These are phyloP conservation scores for Rhizopogon vesiculosus DNA, from an alignment of 768 basidiomycete species.

Conservation along the genomic window DNA sequence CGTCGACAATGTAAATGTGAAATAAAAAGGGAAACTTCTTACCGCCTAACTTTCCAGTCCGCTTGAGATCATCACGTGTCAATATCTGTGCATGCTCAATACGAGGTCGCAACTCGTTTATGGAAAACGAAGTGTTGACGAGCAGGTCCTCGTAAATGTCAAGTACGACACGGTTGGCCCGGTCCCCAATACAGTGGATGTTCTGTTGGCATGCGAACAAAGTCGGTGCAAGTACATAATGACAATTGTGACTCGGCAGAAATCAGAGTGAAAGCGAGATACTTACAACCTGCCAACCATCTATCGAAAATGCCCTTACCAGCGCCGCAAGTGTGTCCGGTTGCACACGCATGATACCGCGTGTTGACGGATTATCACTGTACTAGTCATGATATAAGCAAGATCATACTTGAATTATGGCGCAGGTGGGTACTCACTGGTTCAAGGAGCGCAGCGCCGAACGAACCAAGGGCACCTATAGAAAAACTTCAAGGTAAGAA, in stretches of 20 bases:
- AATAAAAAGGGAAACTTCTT: constrained; percentile 14
- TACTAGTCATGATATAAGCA: constrained; percentile 36
- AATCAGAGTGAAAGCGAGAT: not conserved
- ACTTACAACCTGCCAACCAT: constrained; percentile 83
- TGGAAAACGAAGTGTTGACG: constrained; percentile 13
- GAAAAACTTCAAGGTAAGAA: constrained; percentile 4
- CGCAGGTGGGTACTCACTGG: constrained; percentile 32
- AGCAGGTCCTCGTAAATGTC: constrained; percentile 77
- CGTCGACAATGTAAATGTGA: not conserved
- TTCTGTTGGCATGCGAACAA: constrained; percentile 47
- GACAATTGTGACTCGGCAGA: not conserved
- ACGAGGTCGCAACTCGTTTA: constrained; percentile 50
- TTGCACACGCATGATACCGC: constrained; percentile 62
- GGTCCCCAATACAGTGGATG: constrained; percentile 85
- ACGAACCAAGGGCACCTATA: constrained; percentile 82
- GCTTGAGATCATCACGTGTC: constrained; percentile 58
- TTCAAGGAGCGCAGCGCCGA: constrained; percentile 84
- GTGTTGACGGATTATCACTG: constrained; percentile 66
- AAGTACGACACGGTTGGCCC: constrained; percentile 77
- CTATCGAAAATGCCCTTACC: constrained; percentile 60
- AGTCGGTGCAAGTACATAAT: not conserved
- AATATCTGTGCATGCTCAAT: constrained; percentile 95
- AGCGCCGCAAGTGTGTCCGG: constrained; percentile 49
- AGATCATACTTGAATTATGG: not conserved
- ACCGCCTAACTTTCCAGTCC: constrained; percentile 74